A percentile compares a stretch with the other conserved stretches of the same genome.
Evolutionary conservation across 192 early-diverging fungal species (phyloP).

Genomic region (Backusella sp.): DNA sequence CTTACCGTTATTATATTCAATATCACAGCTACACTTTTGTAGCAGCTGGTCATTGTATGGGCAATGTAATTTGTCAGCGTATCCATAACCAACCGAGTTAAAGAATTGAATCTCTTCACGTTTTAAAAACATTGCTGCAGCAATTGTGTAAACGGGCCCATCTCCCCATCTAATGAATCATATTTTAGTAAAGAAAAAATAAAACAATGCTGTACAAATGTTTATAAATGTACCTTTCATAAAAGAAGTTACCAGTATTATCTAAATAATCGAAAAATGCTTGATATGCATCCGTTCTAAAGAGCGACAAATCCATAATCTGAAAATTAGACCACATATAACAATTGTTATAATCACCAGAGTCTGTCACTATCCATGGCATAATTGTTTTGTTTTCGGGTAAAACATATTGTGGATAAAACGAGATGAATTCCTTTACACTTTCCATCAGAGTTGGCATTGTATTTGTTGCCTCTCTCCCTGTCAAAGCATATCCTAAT

Average conservation of each 20-base stretch:
- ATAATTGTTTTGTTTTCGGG: slow-evolving; percentile 32
- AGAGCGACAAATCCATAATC: slow-evolving; percentile 73
- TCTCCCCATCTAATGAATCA: slow-evolving; percentile 56
- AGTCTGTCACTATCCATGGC: slow-evolving; percentile 47
- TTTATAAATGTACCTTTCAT: slow-evolving; percentile 56
- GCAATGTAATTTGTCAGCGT: slow-evolving; percentile 64
- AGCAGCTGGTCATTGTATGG: slow-evolving; percentile 49
- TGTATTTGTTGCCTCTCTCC: slow-evolving; percentile 21
- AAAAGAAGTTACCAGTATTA: slow-evolving; percentile 81
- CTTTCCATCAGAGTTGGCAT: slow-evolving; percentile 73
- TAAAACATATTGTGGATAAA: slow-evolving; percentile 43
- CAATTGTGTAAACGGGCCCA: slow-evolving; percentile 68
- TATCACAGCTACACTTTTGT: slow-evolving; percentile 44
- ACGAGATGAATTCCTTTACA: slow-evolving; percentile 44
- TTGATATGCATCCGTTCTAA: slow-evolving; percentile 62
- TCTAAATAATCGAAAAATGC: slow-evolving; percentile 74
- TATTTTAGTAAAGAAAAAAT: neutral
- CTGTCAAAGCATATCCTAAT: slow-evolving; percentile 7
- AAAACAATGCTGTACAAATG: neutral
- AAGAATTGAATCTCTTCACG: slow-evolving; percentile 70
- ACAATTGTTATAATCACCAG: slow-evolving; percentile 60
- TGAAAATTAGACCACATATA: slow-evolving; percentile 89
- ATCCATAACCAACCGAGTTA: slow-evolving; percentile 70
- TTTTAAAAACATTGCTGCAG: slow-evolving; percentile 58
- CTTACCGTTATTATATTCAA: slow-evolving; percentile 11